phyloP scores from a whole-genome alignment of 2,329 filamentous ascomycete genomes.

The Nannizzia gypsea region DNA sequence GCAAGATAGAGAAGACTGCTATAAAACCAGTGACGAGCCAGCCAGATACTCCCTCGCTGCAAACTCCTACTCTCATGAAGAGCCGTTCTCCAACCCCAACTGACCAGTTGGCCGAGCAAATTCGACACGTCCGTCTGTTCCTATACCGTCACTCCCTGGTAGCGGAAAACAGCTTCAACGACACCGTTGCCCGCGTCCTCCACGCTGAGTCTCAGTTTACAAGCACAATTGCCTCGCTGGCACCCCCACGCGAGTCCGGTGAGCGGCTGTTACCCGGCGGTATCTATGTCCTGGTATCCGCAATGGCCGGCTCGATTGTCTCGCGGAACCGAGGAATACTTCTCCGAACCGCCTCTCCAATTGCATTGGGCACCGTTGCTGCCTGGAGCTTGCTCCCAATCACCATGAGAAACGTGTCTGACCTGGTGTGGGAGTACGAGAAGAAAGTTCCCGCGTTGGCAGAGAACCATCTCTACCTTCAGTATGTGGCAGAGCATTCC shows the following conservation, averaged over 20 bases:
- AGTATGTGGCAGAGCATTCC: conserved; percentile 56
- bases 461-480: conserved; percentile 63
- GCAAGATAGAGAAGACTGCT: conserved; percentile 7
- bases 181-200: conserved; percentile 66
- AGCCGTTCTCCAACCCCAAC: conserved; percentile 46
- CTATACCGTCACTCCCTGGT: conserved; percentile 62
- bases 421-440: conserved; percentile 87
- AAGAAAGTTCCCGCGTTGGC: conserved; percentile 72
- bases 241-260: conserved; percentile 70
- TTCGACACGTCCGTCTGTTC: conserved; percentile 67
- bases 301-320: conserved; percentile 90
- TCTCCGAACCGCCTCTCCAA: conserved; percentile 62
- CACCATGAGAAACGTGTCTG: conserved; percentile 78
- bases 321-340: conserved; percentile 77
- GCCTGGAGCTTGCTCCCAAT: conserved; percentile 77
- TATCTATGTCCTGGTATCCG: conserved; percentile 84
- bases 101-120: conserved; percentile 72
- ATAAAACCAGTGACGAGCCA: neutral
- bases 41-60: neutral
- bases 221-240: conserved; percentile 74
- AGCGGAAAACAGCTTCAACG: conserved; percentile 74
- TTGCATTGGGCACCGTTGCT: conserved; percentile 68
- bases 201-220: conserved; percentile 82
- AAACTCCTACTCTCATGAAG: neutral
- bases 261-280: conserved; percentile 82